Evolutionary conservation across 148 eudicot genomes (phyloP).

Genomic region (Heliosperma pusillum): DNA sequence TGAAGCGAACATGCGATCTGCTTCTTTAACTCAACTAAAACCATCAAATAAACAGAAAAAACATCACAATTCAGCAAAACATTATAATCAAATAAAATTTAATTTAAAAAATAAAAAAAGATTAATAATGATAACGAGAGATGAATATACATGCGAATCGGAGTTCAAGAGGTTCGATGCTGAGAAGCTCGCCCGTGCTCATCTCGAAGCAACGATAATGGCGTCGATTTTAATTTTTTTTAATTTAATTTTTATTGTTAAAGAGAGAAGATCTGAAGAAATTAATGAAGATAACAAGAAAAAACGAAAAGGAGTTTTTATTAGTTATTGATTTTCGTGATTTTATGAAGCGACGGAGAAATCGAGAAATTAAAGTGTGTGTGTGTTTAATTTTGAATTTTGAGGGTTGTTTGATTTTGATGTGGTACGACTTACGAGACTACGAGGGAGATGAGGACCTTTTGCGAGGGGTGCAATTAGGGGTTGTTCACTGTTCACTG

Average conservation of each 20-base stretch:
- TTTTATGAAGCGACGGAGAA: constrained; percentile 14
- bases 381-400: neutral
- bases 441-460: too few species aligned
- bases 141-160: constrained; percentile 53
- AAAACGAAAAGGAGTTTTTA: neutral
- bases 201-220: constrained; percentile 29
- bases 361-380: neutral
- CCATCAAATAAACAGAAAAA: constrained; percentile 15
- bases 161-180: constrained; percentile 76
- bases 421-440: neutral
- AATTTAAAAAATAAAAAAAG: neutral
- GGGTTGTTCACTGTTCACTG: too few species aligned
- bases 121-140: neutral
- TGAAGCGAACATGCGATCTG: constrained; percentile 83
- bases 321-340: neutral
- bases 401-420: neutral
- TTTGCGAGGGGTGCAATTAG: too few species aligned
- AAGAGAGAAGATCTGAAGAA: constrained; percentile 25
- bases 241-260: neutral
- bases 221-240: constrained; percentile 1
- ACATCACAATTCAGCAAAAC: constrained; percentile 12
- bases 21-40: constrained; percentile 83
- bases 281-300: neutral
- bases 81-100: neutral
- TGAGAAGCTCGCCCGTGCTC: constrained; percentile 78